Evolutionary conservation across 225 moss, liverwort and hornwort species (phyloP).

Genomic region (Pseudisothecium myosuroides): DNA sequence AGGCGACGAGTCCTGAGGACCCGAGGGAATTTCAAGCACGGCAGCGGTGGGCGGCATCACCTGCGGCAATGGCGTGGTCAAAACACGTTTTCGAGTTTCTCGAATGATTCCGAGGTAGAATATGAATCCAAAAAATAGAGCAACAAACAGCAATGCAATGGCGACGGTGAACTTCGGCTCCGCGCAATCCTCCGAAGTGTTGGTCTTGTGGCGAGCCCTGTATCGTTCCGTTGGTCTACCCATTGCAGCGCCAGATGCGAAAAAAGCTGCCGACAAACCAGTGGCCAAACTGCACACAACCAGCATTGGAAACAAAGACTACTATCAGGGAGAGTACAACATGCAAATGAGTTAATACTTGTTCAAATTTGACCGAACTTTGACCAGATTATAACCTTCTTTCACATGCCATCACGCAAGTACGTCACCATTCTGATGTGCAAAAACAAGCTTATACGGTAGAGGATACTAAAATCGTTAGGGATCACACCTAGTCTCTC

Average conservation of each 20-base stretch:
- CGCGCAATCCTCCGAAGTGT: conserved; percentile 19
- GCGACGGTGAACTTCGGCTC: conserved; percentile 24
- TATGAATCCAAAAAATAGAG: conserved; percentile 8
- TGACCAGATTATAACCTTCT: not conserved
- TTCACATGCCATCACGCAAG: not conserved
- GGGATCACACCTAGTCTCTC: not conserved
- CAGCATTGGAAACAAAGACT: not conserved
- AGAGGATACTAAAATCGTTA: not conserved
- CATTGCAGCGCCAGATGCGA: conserved; percentile 31
- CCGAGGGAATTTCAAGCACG: not conserved
- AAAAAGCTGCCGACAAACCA: conserved; percentile 36
- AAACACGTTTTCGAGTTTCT: not conserved
- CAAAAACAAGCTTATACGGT: not conserved
- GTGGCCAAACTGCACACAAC: conserved; percentile 22
- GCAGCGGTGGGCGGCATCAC: not conserved
- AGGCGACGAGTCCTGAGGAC: not conserved
- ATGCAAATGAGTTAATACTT: not conserved
- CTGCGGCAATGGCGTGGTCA: conserved; percentile 24
- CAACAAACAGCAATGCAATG: conserved; percentile 23
- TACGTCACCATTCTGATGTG: not conserved
- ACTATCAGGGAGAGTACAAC: not conserved
- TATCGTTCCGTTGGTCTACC: conserved; percentile 25
- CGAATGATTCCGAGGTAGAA: conserved; percentile 26
- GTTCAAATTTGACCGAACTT: not conserved
- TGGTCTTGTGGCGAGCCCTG: not conserved